Evolutionary conservation across 108 stramenopile genomes (phyloP).

Genomic region (Nitzschia inconspicua): DNA sequence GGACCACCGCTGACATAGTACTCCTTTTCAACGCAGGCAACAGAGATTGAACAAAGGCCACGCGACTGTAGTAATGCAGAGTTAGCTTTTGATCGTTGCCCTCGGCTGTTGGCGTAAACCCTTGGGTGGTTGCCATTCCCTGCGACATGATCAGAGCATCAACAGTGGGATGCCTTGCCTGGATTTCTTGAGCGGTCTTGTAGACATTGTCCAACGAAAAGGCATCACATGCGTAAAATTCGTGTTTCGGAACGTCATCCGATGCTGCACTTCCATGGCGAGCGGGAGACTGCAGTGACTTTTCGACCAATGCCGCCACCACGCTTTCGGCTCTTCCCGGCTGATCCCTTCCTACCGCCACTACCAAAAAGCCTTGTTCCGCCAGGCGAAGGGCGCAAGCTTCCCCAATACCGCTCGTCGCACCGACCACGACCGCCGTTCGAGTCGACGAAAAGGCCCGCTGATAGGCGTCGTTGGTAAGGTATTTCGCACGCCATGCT

Average conservation of each 20-base stretch:
- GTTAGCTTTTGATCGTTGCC: constrained; percentile 62
- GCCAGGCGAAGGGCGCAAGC: constrained; percentile 40
- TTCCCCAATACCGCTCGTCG: constrained; percentile 54
- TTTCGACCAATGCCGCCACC: constrained; percentile 12
- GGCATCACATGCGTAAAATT: constrained; percentile 43
- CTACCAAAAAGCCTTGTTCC: constrained; percentile 25
- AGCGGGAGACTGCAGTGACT: neutral
- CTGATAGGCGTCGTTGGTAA: too few species aligned
- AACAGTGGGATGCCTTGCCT: constrained; percentile 14
- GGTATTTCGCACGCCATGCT: too few species aligned
- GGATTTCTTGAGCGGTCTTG: constrained; percentile 25
- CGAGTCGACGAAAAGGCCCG: too few species aligned
- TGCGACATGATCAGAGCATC: constrained; percentile 65
- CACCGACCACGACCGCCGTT: too few species aligned
- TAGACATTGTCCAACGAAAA: constrained; percentile 42
- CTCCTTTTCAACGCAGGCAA: constrained; percentile 1
- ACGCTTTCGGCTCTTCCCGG: constrained; percentile 14
- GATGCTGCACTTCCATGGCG: too few species aligned
- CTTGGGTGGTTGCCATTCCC: constrained; percentile 63
- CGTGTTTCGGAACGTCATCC: neutral
- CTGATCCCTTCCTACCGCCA: constrained; percentile 40
- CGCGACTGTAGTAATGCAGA: constrained; percentile 32
- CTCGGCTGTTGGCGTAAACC: constrained; percentile 49
- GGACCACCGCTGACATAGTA: constrained; percentile 10
- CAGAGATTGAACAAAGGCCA: constrained; percentile 1